Evolutionary conservation across 2,329 filamentous ascomycete species (phyloP).

Genomic region (Cercospora zeina): DNA sequence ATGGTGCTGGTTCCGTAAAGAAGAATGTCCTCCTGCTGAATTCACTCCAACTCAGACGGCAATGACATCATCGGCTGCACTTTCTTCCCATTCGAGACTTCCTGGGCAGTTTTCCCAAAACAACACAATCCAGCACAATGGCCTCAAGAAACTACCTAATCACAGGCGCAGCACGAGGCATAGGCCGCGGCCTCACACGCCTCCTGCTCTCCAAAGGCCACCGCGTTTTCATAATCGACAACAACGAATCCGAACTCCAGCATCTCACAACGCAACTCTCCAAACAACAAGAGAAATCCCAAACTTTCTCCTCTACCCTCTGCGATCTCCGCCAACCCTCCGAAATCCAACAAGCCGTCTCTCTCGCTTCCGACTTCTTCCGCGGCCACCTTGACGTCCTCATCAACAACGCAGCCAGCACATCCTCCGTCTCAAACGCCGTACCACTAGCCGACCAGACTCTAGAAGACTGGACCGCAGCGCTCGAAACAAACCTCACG

Average conservation of each 20-base stretch:
- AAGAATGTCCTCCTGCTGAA: background rate
- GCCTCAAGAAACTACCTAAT: conserved; percentile 45
- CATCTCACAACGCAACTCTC: conserved; percentile 40
- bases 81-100: background rate
- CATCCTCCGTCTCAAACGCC: conserved; percentile 39
- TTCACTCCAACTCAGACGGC: background rate
- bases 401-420: conserved; percentile 49
- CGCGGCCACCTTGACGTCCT: conserved; percentile 44
- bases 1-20: background rate
- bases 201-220: conserved; percentile 45
- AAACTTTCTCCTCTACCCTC: conserved; percentile 29
- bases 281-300: conserved; percentile 12
- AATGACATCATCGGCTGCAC: conserved; percentile 6
- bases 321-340: conserved; percentile 35
- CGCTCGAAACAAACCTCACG: conserved; percentile 45
- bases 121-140: background rate
- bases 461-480: conserved; percentile 45
- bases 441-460: conserved; percentile 37
- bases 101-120: background rate
- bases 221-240: conserved; percentile 46
- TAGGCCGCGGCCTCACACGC: conserved; percentile 43
- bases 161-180: conserved; percentile 44
- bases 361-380: conserved; percentile 41
- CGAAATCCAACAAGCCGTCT: conserved; percentile 39
- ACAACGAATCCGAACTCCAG: conserved; percentile 43